Percentiles rank a stretch among this genome's conserved stretches.
These are phyloP conservation scores for Royoungia palumana DNA, from an alignment of 768 basidiomycete genomes.

Conservation along the genomic window DNA sequence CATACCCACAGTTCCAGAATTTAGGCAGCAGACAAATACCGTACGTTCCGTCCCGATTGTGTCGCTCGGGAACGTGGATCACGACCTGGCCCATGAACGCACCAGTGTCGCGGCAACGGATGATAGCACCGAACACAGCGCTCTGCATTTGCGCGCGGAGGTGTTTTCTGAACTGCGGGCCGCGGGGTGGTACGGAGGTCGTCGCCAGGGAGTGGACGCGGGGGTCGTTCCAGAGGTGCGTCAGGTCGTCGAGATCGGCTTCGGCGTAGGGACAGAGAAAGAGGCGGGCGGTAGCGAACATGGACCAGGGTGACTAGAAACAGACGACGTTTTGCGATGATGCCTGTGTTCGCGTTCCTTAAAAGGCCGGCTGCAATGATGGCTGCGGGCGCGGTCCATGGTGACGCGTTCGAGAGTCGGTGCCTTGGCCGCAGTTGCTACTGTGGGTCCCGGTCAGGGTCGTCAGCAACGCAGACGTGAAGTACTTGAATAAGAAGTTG, in stretches of 20 bases:
- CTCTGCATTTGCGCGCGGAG: constrained; percentile 22
- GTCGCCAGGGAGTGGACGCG: constrained; percentile 22
- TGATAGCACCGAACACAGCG: constrained; percentile 28
- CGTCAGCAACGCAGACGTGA: too few relatives aligned
- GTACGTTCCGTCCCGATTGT: constrained; percentile 32
- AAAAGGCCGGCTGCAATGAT: neutral
- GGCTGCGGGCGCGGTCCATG: constrained; percentile 22
- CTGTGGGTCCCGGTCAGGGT: too few relatives aligned
- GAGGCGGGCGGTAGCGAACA: constrained; percentile 34
- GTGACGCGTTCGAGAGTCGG: too few relatives aligned
- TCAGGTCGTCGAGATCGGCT: constrained; percentile 31
- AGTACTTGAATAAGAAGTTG: too few relatives aligned
- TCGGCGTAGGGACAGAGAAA: constrained; percentile 32
- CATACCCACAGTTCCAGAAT: constrained; percentile 42
- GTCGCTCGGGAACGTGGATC: constrained; percentile 23
- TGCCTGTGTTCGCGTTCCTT: neutral
- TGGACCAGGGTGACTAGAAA: neutral
- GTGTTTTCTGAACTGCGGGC: constrained; percentile 14
- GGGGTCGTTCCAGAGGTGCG: constrained; percentile 30
- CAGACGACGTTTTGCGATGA: too few relatives aligned
- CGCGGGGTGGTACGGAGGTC: constrained; percentile 12
- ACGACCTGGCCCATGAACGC: constrained; percentile 34
- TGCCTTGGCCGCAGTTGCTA: too few relatives aligned
- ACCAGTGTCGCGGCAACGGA: constrained; percentile 27
- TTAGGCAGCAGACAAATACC: constrained; percentile 29